Base-by-base conservation (phyloP, 352 stramenopile species). In the Pythium chondricola region DNA sequence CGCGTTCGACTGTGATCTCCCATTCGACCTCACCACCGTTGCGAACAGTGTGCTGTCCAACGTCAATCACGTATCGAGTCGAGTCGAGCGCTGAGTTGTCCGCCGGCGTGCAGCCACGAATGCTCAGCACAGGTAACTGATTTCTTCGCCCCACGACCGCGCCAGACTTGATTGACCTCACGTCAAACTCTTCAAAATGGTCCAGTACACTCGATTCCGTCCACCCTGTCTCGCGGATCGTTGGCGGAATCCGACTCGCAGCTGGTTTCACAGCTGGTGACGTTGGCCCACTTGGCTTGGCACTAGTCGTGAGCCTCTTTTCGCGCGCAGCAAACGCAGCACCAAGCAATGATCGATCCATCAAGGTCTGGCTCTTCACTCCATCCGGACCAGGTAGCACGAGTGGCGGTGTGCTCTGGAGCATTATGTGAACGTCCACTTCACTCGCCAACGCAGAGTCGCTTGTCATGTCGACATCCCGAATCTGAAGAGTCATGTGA, bases 21-120 rank as follows among this genome's bases (percentile, higher is more conserved):
- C 83, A 95, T 50, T 95, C 83, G 17, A 95, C 74, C 61, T 92
- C 82, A 51, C 79, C 81, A 22, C 82, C 83, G 30, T 89, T 91
- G 36, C 83, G 80, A 43, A 95, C 77, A 3, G 81, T 95, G 52
- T 95, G 83, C 37, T 95, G 83, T 0, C 83, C 83, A 13, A 88
- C 80, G 58, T 95, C 83, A 29, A 95, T 89, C 18, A 93, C 70
- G 48, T 88, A 95, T 6, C 83, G 75, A 25, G 80, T 87, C 22
- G 78, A 87, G 29, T 93, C 78, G 1, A 95, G 70, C 2, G 74
- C 72, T 7, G 81, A 90, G 47, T 91, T 91, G 24, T 91, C 79
- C 2, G 75, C 78, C 11, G 83, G 83, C 1, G 83, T 95, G 43
- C 83, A 95, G 0, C 83, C 83, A 31, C 83, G 79, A 56, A 94